phyloP scores from a whole-genome alignment of 2,329 filamentous ascomycete genomes.

The Verticillium tricorpus region DNA sequence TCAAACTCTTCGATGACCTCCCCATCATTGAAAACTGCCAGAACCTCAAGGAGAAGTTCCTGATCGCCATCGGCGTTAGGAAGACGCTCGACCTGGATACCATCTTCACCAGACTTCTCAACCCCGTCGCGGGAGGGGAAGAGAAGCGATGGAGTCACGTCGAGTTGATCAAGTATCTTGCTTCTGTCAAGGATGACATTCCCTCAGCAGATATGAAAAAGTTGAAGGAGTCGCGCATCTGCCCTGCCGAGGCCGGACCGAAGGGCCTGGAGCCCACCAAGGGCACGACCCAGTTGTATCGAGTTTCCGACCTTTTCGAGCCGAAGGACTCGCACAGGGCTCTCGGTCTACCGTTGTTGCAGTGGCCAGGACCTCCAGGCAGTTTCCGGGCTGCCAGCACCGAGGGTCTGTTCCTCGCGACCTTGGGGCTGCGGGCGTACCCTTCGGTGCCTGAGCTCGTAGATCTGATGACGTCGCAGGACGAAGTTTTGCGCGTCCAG shows the following conservation, averaged over 20 bases:
- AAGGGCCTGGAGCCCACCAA: conserved; percentile 49
- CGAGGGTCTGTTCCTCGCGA: conserved; percentile 71
- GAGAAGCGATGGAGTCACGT: conserved; percentile 82
- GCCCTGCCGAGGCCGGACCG: conserved; percentile 67
- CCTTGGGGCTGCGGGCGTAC: conserved; percentile 67
- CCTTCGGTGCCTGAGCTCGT: conserved; percentile 73
- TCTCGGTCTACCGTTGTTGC: conserved; percentile 69
- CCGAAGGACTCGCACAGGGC: conserved; percentile 66
- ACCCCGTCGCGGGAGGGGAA: conserved; percentile 46
- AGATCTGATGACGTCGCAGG: conserved; percentile 66
- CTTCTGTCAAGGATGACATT: conserved; percentile 86
- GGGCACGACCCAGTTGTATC: conserved; percentile 55
- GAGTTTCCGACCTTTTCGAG: conserved; percentile 75
- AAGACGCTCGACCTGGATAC: conserved; percentile 94
- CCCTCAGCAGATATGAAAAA: conserved; percentile 75
- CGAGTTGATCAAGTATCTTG: conserved; percentile 89
- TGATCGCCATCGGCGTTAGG: conserved; percentile 77
- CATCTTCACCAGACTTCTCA: conserved; percentile 83
- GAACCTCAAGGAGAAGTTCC: conserved; percentile 84
- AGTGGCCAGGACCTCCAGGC: conserved; percentile 69
- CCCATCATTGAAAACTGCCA: conserved; percentile 73
- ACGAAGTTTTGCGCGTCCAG: conserved; percentile 56
- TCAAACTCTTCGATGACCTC: conserved; percentile 91
- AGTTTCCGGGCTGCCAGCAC: conserved; percentile 58
- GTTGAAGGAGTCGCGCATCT: conserved; percentile 73